Percentiles rank a stretch among this genome's conserved stretches.
Evolutionary conservation across 2,329 filamentous ascomycete species (phyloP).

Genomic region (Venturia nashicola): DNA sequence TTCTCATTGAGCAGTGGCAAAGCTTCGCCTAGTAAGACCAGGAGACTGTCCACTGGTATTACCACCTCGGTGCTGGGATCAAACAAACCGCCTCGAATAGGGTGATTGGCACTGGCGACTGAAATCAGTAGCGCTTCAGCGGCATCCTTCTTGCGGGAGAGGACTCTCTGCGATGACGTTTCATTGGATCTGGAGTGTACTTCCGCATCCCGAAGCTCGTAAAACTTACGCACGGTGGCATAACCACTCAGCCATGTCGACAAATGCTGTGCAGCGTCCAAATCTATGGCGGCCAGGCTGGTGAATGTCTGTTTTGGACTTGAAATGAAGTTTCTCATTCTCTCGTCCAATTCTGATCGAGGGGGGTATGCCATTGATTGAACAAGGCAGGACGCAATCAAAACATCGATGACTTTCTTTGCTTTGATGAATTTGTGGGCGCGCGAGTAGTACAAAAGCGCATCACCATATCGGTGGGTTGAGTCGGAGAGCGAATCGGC

Average conservation of each 20-base stretch:
- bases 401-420: constrained; percentile 70
- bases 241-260: constrained; percentile 85
- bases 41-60: constrained; percentile 75
- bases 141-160: constrained; percentile 26
- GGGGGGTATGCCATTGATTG: constrained; percentile 74
- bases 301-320: constrained; percentile 62
- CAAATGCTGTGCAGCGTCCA: constrained; percentile 70
- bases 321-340: constrained; percentile 56
- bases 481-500: constrained; percentile 63
- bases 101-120: constrained; percentile 75
- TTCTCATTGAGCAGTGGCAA: constrained; percentile 59
- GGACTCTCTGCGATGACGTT: neutral
- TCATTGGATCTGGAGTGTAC: constrained; percentile 15
- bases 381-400: constrained; percentile 77
- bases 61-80: constrained; percentile 71
- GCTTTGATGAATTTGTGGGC: constrained; percentile 69
- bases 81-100: constrained; percentile 81
- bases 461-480: constrained; percentile 70
- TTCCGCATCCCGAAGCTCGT: constrained; percentile 71
- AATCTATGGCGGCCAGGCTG: constrained; percentile 59
- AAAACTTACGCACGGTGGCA: constrained; percentile 80
- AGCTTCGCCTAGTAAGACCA: constrained; percentile 73
- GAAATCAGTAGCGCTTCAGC: constrained; percentile 68
- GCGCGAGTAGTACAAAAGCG: constrained; percentile 81
- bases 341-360: constrained; percentile 56